Evolutionary conservation across 164 flowering plant species (phyloP).

Genomic region (Liquidambar formosana): DNA sequence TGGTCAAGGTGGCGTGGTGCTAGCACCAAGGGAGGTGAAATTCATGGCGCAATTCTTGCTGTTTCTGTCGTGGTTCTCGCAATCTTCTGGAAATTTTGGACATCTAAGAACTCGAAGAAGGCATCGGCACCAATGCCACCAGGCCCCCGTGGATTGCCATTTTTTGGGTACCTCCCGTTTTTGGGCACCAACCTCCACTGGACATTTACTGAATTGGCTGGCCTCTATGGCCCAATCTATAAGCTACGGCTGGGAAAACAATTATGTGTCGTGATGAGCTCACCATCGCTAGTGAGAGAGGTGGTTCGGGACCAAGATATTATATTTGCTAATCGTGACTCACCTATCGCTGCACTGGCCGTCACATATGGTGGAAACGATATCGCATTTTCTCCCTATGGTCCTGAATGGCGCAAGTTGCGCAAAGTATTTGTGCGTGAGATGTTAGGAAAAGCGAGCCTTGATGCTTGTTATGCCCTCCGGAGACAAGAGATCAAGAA

Average conservation of each 20-base stretch:
- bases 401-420: neutral
- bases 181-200: constrained; percentile 6
- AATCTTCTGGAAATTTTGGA: too few species aligned
- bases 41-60: too few species aligned
- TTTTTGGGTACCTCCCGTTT: constrained; percentile 23
- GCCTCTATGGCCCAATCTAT: constrained; percentile 20
- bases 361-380: constrained; percentile 9
- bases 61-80: too few species aligned
- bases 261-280: constrained; percentile 25
- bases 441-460: constrained; percentile 25
- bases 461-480: constrained; percentile 21
- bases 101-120: too few species aligned
- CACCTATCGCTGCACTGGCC: neutral
- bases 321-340: constrained; percentile 17
- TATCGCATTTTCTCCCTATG: neutral
- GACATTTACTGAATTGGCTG: neutral
- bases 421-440: constrained; percentile 27
- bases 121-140: constrained; percentile 11
- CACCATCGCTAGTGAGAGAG: constrained; percentile 24
- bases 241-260: constrained; percentile 25
- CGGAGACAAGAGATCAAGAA: constrained; percentile 18
- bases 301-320: constrained; percentile 26
- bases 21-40: too few species aligned
- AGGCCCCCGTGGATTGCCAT: constrained; percentile 18
- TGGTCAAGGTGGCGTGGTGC: too few species aligned